Conservation (phyloP, 176 grass and related monocot species). For the Cenchrus fungigraminus region DNA sequence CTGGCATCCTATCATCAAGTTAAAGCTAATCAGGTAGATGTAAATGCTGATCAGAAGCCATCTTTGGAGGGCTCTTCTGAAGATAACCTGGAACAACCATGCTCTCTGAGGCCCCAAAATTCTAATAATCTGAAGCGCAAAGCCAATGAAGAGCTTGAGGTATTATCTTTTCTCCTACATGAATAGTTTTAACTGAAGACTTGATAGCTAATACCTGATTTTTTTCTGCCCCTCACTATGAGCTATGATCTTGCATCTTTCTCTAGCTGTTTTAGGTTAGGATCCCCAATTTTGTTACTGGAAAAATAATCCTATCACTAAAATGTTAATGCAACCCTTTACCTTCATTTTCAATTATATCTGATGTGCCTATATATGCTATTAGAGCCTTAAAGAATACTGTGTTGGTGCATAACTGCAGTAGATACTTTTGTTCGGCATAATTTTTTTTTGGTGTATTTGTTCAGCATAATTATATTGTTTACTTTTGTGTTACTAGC, state of each 20-base stretch:
- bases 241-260: constrained; percentile 17
- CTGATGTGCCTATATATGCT: background rate
- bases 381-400: background rate
- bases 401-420: background rate
- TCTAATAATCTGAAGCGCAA: constrained; percentile 54
- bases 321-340: too few species aligned
- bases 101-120: constrained; percentile 7
- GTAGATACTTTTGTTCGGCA: background rate
- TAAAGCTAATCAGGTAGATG: constrained; percentile 43
- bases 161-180: constrained; percentile 39
- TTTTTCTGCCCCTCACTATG: background rate
- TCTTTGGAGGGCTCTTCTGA: constrained; percentile 36
- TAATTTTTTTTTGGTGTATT: too few species aligned
- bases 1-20: constrained; percentile 40
- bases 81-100: constrained; percentile 47
- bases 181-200: background rate
- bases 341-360: too few species aligned
- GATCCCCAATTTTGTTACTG: background rate
- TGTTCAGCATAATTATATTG: too few species aligned
- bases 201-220: background rate
- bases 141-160: constrained; percentile 77
- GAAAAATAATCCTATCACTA: too few species aligned
- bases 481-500: background rate
- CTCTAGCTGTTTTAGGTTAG: background rate
- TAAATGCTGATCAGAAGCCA: constrained; percentile 4